Conservation (phyloP, 2,329 filamentous ascomycete species). For the Fusarium circinatum region DNA sequence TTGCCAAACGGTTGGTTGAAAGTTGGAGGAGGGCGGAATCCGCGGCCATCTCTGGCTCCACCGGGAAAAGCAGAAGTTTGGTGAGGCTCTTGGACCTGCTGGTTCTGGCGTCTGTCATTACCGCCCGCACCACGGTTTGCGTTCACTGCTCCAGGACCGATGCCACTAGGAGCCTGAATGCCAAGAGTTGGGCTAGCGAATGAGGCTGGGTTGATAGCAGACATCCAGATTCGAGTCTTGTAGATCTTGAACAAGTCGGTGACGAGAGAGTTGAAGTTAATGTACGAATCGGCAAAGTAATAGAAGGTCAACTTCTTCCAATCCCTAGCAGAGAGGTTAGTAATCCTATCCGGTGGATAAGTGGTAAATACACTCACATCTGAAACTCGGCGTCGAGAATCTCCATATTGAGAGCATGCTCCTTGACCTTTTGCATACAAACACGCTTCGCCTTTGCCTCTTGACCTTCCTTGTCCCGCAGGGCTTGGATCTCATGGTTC, state of each 20-base stretch:
- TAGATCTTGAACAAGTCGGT: constrained; percentile 99
- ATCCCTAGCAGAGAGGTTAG: constrained; percentile 70
- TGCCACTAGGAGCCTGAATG: constrained; percentile 73
- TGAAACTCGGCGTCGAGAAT: constrained; percentile 99
- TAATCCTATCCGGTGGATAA: not conserved
- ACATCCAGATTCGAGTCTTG: constrained; percentile 99
- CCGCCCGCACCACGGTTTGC: constrained; percentile 58
- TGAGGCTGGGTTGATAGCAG: constrained; percentile 96
- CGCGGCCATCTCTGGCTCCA: constrained; percentile 51
- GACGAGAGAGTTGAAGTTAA: constrained; percentile 98
- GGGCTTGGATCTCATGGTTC: constrained; percentile 85
- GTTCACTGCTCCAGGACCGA: constrained; percentile 73
- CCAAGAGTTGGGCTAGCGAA: constrained; percentile 84
- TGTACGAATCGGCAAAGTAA: constrained; percentile 97
- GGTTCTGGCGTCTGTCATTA: constrained; percentile 61
- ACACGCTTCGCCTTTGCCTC: constrained; percentile 97
- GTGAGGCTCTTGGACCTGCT: constrained; percentile 51
- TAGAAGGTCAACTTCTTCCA: constrained; percentile 99
- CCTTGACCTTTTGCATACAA: constrained; percentile 95
- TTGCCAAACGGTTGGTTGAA: constrained; percentile 55
- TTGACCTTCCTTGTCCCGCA: constrained; percentile 96
- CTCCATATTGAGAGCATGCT: constrained; percentile 96
- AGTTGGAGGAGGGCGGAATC: constrained; percentile 52
- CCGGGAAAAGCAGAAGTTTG: constrained; percentile 51
- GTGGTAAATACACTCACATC: constrained; percentile 73